These are phyloP conservation scores for Cryphonectria carpinicola DNA, from an alignment of 2,329 filamentous ascomycete genomes.

Conservation along the genomic window DNA sequence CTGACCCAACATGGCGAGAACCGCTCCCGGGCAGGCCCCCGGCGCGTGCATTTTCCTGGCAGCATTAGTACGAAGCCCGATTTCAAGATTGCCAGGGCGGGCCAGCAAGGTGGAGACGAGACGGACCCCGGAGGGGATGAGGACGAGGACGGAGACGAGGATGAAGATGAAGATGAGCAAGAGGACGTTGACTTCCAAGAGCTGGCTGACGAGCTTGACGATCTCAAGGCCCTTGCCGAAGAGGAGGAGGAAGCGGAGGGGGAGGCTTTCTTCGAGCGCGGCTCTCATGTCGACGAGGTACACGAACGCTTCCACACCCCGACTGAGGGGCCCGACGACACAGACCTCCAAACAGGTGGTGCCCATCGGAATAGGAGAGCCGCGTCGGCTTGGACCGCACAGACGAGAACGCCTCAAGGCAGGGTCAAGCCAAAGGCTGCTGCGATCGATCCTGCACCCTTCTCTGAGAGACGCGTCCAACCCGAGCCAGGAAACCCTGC, in stretches of 20 bases:
- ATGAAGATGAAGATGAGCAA: slow-evolving; percentile 32
- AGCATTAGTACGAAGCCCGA: slow-evolving; percentile 5
- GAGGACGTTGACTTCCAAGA: slow-evolving; percentile 34
- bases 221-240: slow-evolving; percentile 29
- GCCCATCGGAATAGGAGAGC: background rate
- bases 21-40: slow-evolving; percentile 4
- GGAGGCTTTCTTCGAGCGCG: slow-evolving; percentile 8
- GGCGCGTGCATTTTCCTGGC: slow-evolving; percentile 26
- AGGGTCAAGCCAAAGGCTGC: background rate
- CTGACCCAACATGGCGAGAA: slow-evolving; percentile 25
- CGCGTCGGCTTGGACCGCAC: background rate
- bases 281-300: background rate
- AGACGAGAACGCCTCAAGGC: background rate
- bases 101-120: slow-evolving; percentile 28
- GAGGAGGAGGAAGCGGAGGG: slow-evolving; percentile 33
- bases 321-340: slow-evolving; percentile 38
- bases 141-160: slow-evolving; percentile 31
- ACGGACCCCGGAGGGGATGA: slow-evolving; percentile 34
- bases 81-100: slow-evolving; percentile 24
- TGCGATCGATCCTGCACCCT: slow-evolving; percentile 11
- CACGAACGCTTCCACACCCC: slow-evolving; percentile 16
- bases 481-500: background rate
- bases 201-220: slow-evolving; percentile 42
- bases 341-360: background rate
- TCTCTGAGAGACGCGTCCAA: background rate